Base-by-base conservation (phyloP, 495 filamentous ascomycete genomes). In the Lepraria neglecta region DNA sequence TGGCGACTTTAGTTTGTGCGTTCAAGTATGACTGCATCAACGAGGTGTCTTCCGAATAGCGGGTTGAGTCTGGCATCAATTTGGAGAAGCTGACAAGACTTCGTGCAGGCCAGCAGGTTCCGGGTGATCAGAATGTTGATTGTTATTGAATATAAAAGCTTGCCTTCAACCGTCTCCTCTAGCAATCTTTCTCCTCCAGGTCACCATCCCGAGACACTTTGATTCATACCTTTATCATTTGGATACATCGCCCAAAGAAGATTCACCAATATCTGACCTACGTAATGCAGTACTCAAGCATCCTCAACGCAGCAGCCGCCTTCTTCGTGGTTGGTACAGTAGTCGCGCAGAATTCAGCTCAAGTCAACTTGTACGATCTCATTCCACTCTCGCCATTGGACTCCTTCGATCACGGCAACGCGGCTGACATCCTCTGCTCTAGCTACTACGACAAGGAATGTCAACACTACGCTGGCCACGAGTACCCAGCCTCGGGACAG, bases 41-140 rank as follows among this genome's bases (percentile, higher is more conserved):
- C n/a, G n/a, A n/a, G n/a, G n/a, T n/a, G n/a, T n/a, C n/a, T n/a
- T n/a, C n/a, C n/a, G n/a, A n/a, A n/a, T n/a, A n/a, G n/a, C n/a
- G n/a, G n/a, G n/a, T n/a, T n/a, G n/a, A n/a, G n/a, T n/a, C n/a
- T n/a, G n/a, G n/a, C n/a, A n/a, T n/a, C n/a, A n/a, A n/a, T n/a
- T n/a, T 51, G 47, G 27, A 31, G 24, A 15, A 51, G 47, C 47
- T 31, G 47, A 51, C 24, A 28, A 51, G 27, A 28, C 47, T 51
- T 27, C 47, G 2, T 51, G 47, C 47, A 51, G 24, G 4, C n/a
- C n/a, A 28, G 6, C 24, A 24, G 47, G 11, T 28, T 51, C 47
- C 47, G 11, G n/a, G 6, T 14, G 6, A 14, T 14, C 12, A 31
- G 10, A 9, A 7, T 12, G 11, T 31, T 51, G 47, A 6, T 51